Evolutionary conservation across 352 stramenopile genomes (phyloP), one percentile per base, ranked within the genome.

Genomic region (Globisporangium mamillatum): DNA sequence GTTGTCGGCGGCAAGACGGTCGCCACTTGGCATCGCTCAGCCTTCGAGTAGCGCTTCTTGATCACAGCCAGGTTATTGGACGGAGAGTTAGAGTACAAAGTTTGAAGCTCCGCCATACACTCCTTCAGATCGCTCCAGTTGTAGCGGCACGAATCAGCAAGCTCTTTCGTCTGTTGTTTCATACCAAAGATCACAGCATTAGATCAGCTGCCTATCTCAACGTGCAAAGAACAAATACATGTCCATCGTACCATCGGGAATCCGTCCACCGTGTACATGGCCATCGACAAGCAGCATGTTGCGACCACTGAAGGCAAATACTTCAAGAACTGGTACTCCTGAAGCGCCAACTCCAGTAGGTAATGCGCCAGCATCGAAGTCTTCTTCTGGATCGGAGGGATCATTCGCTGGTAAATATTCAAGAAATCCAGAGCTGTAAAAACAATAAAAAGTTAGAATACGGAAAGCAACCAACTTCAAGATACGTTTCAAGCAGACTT

Each of bases 301-400:
- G 87, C 90, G 2, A 96, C 89, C n/a, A 93, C 77, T 12, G 90
- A 97, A 14, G 90, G 90, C 56, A 93, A 66, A 58, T 91, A 92
- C 62, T 90, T 88, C 60, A 95, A 69, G 70, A 97, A 96, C 68
- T 93, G 82, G 62, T 95, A 93, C 70, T 97, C 89, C 72, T 97
- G 89, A 7, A 97, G 75, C 29, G 88, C 88, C 57, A 97, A 71
- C 60, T 97, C 90, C 8, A 94, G 77, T 27, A 97, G 70, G 67
- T 97, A 97, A 68, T 95, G 89, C n/a, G 89, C 86, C 63, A 97
- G 67, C 80, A 93, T 92, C 7, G 81, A 91, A 44, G 88, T 94
- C 68, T 93, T 93, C 71, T 92, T 90, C 62, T 88, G 77, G 60
- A 93, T 89, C 24, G 86, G 85, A 2, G 82, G 85, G 66, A 95